A percentile compares a stretch with the other conserved stretches of the same genome.
phyloP scores from a whole-genome alignment of 345 rosid species.

The Gossypium mustelinum region DNA sequence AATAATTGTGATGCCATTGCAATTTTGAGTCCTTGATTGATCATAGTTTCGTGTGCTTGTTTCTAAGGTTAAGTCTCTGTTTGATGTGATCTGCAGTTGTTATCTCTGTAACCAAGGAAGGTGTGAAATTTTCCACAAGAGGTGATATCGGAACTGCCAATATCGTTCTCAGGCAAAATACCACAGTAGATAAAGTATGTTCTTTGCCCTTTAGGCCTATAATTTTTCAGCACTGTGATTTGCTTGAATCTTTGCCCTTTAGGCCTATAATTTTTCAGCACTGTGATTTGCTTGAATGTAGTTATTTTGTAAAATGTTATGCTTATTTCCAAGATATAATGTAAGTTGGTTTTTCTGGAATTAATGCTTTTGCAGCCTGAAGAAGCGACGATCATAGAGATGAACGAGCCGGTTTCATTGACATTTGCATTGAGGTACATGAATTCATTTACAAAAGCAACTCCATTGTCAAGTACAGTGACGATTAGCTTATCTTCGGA shows the following conservation, averaged over 20 bases:
- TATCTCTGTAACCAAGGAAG: slow-evolving; percentile 94
- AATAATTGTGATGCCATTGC: not conserved
- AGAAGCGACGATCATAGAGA: slow-evolving; percentile 78
- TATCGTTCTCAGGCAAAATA: slow-evolving; percentile 88
- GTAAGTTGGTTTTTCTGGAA: not conserved
- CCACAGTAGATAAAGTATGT: slow-evolving; percentile 80
- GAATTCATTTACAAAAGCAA: slow-evolving; percentile 95
- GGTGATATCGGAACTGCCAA: slow-evolving; percentile 98
- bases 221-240: not conserved
- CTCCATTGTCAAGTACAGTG: slow-evolving; percentile 78
- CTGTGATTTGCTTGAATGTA: not conserved
- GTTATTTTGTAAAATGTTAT: too few species aligned
- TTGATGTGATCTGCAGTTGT: slow-evolving; percentile 48
- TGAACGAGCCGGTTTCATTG: slow-evolving; percentile 88
- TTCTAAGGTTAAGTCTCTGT: not conserved
- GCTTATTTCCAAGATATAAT: not conserved
- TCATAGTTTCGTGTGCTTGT: not conserved
- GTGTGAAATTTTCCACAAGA: slow-evolving; percentile 89
- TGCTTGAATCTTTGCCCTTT: not conserved
- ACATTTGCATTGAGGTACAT: slow-evolving; percentile 94
- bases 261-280: not conserved
- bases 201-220: too few species aligned
- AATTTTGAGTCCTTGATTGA: not conserved
- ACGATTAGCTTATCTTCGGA: slow-evolving; percentile 90
- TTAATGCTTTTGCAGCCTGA: slow-evolving; percentile 72